These are phyloP conservation scores for Colletotrichum camelliae DNA, from an alignment of 2,329 filamentous ascomycete genomes.

Conservation along the genomic window DNA sequence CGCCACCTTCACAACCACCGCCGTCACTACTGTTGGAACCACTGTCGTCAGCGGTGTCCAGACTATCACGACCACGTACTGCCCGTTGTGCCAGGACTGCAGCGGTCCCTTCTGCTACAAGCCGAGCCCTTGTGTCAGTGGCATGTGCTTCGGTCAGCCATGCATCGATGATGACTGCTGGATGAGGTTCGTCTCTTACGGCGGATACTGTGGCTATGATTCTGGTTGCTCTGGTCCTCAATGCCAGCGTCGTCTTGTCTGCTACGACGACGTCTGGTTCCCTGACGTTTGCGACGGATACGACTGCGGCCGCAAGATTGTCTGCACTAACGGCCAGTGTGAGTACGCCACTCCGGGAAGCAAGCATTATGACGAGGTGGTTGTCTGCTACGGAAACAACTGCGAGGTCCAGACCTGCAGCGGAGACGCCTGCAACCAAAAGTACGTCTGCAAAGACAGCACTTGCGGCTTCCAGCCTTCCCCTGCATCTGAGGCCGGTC, in stretches of 20 bases:
- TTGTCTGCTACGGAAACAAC: constrained; percentile 9
- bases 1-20: background rate
- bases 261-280: constrained; percentile 6
- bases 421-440: constrained; percentile 29
- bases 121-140: background rate
- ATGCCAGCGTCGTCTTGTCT: constrained; percentile 22
- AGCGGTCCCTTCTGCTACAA: background rate
- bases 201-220: constrained; percentile 34
- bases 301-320: background rate
- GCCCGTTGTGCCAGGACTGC: background rate
- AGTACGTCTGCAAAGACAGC: constrained; percentile 25
- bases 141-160: background rate
- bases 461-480: constrained; percentile 27
- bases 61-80: background rate
- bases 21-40: background rate
- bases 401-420: constrained; percentile 35
- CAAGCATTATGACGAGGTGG: background rate
- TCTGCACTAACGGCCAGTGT: background rate
- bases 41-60: background rate
- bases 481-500: constrained; percentile 24
- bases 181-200: constrained; percentile 38
- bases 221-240: constrained; percentile 26
- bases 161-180: constrained; percentile 22
- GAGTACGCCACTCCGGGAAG: background rate
- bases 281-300: background rate